Evolutionary conservation across 495 filamentous ascomycete species (phyloP).

Genomic region (Podospora comata): DNA sequence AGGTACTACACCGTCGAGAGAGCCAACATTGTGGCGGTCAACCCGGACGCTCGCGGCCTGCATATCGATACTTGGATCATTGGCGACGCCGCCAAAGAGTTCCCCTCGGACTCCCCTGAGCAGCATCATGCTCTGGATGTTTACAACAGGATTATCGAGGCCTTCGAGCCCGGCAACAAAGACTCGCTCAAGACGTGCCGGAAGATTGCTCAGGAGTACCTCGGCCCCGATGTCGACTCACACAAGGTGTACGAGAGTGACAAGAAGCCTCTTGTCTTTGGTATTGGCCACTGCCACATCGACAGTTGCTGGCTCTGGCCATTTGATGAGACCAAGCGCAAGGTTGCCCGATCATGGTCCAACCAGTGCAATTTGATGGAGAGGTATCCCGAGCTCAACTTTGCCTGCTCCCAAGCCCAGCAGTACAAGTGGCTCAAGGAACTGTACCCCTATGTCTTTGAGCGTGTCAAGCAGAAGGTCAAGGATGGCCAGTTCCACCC

Average conservation of each 20-base stretch:
- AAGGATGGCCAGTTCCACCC: conserved; percentile 89
- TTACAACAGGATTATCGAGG: conserved; percentile 81
- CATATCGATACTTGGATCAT: conserved; percentile 96
- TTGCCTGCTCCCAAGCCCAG: conserved; percentile 88
- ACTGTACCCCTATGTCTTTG: conserved; percentile 81
- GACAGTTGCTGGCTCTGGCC: conserved; percentile 99
- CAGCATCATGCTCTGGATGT: conserved; percentile 79
- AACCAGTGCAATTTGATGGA: conserved; percentile 94
- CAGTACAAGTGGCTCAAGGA: conserved; percentile 97
- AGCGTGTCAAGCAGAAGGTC: conserved; percentile 86
- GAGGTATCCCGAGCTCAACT: conserved; percentile 88
- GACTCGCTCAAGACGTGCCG: conserved; percentile 74
- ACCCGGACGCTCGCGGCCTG: conserved; percentile 76
- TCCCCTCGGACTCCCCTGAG: conserved; percentile 77
- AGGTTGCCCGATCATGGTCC: conserved; percentile 93
- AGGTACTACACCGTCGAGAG: conserved; percentile 69
- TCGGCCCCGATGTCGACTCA: conserved; percentile 78
- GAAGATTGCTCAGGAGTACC: conserved; percentile 74
- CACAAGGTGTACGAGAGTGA: conserved; percentile 77
- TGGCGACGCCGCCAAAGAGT: conserved; percentile 79
- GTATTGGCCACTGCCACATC: conserved; percentile 94
- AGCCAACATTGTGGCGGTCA: conserved; percentile 87
- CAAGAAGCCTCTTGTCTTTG: conserved; percentile 72
- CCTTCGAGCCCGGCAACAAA: conserved; percentile 76
- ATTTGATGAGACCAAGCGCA: conserved; percentile 97